Base-by-base conservation (phyloP, 176 grass and related monocot species). In the Oryza glumipatula region DNA sequence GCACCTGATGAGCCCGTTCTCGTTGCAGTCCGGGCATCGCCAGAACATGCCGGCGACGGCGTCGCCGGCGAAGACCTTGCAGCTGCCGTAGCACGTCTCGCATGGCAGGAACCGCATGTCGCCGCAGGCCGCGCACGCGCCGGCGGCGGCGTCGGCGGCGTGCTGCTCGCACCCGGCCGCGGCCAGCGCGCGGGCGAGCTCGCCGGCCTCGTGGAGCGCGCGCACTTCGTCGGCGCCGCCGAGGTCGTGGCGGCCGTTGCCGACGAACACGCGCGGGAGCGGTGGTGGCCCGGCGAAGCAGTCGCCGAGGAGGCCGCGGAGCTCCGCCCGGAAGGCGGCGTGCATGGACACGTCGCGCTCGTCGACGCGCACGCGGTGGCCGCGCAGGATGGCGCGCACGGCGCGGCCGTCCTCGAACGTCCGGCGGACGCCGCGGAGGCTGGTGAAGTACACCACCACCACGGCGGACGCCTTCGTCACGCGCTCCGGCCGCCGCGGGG, bases 281-380 rank as follows among this genome's bases (percentile, higher is more conserved):
- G 68, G 74, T 5, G 74, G 13, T 5, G 74, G 13, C 0, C 48
- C 65, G 22, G 21, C 24, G 23, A 21, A 13, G 24, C 0, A 63
- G 73, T 0, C 33, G 74, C 30, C 81, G 32, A 89, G 76, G 32
- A 86, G 84, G 61, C 4, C 67, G 10, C 77, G 78, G 28, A 97
- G 86, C 75, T 97, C 95, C 11, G 86, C 73, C 85, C 81, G 89
- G 88, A 94, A 94, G 45, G 83, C 74, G 35, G 83, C 88, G 74
- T 97, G 95, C 90, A 97, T 92, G 28, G 95, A 90, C 47, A 94
- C 90, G 84, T 97, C 95, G 85, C 95, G 86, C 86, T 97, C 95
- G 78, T 94, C 92, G 12, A 97, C 28, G 71, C 87, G 86, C 46
- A 88, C 88, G 48, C 84, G 78, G 65, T 90, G 93, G 81, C 80